These are phyloP conservation scores for Neophaeococcomyces mojaviensis DNA, from an alignment of 2,329 filamentous ascomycete genomes.

Conservation along the genomic window DNA sequence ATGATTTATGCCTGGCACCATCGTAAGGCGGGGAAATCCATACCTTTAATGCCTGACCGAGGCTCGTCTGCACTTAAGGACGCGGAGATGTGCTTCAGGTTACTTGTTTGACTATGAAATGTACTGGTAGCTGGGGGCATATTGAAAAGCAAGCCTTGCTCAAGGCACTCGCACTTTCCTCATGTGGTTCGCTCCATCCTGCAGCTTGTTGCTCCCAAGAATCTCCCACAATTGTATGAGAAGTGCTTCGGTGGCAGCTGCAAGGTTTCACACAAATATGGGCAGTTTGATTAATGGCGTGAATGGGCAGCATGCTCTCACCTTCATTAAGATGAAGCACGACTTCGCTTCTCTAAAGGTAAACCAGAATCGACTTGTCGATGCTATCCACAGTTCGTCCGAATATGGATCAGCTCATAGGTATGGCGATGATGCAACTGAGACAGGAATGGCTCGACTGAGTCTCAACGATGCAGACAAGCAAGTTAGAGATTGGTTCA, in stretches of 20 bases:
- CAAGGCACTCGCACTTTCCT: neutral
- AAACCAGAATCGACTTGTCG: slow-evolving; percentile 21
- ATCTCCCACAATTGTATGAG: neutral
- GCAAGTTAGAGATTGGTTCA: slow-evolving; percentile 67
- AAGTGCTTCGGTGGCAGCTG: neutral
- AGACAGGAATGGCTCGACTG: slow-evolving; percentile 63
- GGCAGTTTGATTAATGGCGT: slow-evolving; percentile 9
- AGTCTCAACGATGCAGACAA: slow-evolving; percentile 65
- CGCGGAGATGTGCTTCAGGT: slow-evolving; percentile 1
- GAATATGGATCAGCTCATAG: slow-evolving; percentile 22
- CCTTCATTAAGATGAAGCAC: slow-evolving; percentile 12
- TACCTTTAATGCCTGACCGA: neutral
- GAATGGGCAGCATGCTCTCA: slow-evolving; percentile 5
- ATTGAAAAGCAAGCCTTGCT: too few relatives aligned
- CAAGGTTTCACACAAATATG: slow-evolving; percentile 12
- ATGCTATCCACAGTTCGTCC: slow-evolving; percentile 22
- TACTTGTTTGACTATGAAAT: neutral
- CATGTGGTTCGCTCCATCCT: neutral
- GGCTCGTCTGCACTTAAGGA: neutral
- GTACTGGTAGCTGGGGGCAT: too few relatives aligned
- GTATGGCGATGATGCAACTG: slow-evolving; percentile 22
- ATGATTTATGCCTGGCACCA: too few relatives aligned
- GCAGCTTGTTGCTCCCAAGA: neutral
- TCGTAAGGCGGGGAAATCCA: slow-evolving; percentile 1
- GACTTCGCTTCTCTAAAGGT: slow-evolving; percentile 21